A percentile compares a stretch with the other conserved stretches of the same genome.
These are phyloP conservation scores for Pulveroboletus frians DNA, from an alignment of 768 basidiomycete genomes.

Conservation along the genomic window DNA sequence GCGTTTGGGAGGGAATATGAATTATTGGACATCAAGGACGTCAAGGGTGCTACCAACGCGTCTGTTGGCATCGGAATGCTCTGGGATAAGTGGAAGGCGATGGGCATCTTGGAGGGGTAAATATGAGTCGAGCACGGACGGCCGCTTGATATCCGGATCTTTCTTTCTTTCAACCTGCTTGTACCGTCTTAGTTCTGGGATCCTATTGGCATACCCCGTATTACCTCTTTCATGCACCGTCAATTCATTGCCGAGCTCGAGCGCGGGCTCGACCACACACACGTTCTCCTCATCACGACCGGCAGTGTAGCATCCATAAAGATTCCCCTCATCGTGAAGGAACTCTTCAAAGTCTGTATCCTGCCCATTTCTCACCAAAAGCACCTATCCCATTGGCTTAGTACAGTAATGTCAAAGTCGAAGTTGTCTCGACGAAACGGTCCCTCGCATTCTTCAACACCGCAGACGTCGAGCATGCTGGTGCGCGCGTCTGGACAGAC, in stretches of 20 bases:
- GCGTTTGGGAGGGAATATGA: constrained; percentile 95
- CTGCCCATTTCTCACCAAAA: neutral
- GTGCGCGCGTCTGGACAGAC: constrained; percentile 79
- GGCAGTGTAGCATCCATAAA: constrained; percentile 98
- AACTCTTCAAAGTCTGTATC: constrained; percentile 58
- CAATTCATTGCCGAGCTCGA: constrained; percentile 28
- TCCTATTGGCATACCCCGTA: neutral
- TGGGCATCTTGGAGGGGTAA: constrained; percentile 60
- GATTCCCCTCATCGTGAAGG: constrained; percentile 79
- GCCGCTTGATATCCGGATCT: neutral
- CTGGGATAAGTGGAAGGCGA: constrained; percentile 88
- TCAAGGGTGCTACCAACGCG: constrained; percentile 60
- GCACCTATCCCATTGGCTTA: constrained; percentile 27
- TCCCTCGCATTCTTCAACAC: constrained; percentile 74
- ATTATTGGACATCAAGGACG: constrained; percentile 81
- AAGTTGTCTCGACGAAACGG: constrained; percentile 77
- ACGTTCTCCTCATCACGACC: constrained; percentile 81
- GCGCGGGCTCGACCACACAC: constrained; percentile 29
- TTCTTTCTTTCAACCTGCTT: constrained; percentile 5
- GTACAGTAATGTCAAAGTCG: constrained; percentile 71
- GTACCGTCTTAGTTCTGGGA: constrained; percentile 11
- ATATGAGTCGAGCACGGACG: neutral
- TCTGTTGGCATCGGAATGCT: constrained; percentile 71
- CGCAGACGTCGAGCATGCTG: constrained; percentile 43
- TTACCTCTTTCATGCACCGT: constrained; percentile 2